phyloP scores from a whole-genome alignment of 2,329 filamentous ascomycete species.

The Cladosporium phlei region DNA sequence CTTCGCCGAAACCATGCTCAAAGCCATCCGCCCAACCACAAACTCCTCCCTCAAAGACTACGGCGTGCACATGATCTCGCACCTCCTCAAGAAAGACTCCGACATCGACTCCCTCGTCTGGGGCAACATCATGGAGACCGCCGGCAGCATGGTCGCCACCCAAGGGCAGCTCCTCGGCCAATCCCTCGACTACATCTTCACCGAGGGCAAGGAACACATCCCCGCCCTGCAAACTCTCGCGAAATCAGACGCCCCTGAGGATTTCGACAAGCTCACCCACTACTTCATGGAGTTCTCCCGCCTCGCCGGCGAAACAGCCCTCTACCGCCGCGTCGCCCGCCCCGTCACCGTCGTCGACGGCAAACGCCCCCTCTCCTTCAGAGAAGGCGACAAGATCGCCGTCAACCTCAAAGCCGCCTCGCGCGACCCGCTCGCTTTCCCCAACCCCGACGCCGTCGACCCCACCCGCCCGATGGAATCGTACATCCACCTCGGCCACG shows the following conservation, averaged over 20 bases:
- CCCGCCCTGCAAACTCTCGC: constrained; percentile 47
- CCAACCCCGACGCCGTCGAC: constrained; percentile 33
- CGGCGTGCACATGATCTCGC: constrained; percentile 53
- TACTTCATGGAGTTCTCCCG: constrained; percentile 47
- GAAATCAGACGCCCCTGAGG: constrained; percentile 39
- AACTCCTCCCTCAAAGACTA: constrained; percentile 46
- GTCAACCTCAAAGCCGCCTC: constrained; percentile 41
- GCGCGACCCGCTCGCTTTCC: constrained; percentile 38
- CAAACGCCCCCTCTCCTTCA: constrained; percentile 27
- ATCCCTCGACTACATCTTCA: constrained; percentile 54
- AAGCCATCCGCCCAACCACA: constrained; percentile 33
- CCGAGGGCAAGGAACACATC: constrained; percentile 45
- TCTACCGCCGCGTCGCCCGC: constrained; percentile 35
- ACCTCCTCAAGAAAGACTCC: constrained; percentile 45
- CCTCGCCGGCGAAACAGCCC: constrained; percentile 41
- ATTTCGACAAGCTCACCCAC: constrained; percentile 46
- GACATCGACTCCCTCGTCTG: constrained; percentile 49
- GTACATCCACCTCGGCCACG: constrained; percentile 43
- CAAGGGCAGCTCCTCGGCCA: constrained; percentile 56
- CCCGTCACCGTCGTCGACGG: constrained; percentile 32
- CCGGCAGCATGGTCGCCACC: constrained; percentile 52
- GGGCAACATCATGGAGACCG: constrained; percentile 55
- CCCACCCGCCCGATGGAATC: constrained; percentile 33
- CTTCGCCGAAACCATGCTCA: constrained; percentile 37
- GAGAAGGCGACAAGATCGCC: constrained; percentile 37